A percentile compares a stretch with the other conserved stretches of the same genome.
Conservation (phyloP, 768 basidiomycete genomes). For the Clavulina sp. region DNA sequence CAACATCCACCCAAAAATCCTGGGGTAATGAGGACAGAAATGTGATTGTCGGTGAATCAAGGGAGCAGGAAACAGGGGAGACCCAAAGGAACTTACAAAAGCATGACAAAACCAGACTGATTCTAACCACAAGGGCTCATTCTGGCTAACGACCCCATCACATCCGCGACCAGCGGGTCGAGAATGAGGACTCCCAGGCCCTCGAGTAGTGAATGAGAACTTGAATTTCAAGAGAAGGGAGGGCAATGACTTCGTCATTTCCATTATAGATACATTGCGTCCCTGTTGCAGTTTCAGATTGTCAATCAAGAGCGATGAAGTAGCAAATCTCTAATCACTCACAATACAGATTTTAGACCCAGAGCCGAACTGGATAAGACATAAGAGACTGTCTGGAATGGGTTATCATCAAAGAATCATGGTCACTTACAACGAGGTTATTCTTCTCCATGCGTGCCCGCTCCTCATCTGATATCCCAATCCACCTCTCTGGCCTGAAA, state of each 20-base stretch:
- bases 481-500: neutral
- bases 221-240: neutral
- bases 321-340: too few species aligned
- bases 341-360: neutral
- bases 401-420: too few species aligned
- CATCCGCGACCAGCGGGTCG: neutral
- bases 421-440: neutral
- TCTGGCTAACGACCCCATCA: neutral
- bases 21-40: neutral
- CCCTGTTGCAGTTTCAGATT: too few species aligned
- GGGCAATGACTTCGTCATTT: neutral
- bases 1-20: neutral
- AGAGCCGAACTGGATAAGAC: neutral
- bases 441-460: neutral
- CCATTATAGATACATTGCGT: neutral
- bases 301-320: too few species aligned
- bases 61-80: too few species aligned
- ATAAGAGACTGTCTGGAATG: too few species aligned
- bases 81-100: neutral
- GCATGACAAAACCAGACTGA: neutral
- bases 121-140: neutral
- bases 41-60: too few species aligned
- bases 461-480: neutral
- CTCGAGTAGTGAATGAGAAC: neutral
- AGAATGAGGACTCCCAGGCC: neutral